phyloP scores from a whole-genome alignment of 805 yeast genomes.

The Brettanomyces naardenensis region DNA sequence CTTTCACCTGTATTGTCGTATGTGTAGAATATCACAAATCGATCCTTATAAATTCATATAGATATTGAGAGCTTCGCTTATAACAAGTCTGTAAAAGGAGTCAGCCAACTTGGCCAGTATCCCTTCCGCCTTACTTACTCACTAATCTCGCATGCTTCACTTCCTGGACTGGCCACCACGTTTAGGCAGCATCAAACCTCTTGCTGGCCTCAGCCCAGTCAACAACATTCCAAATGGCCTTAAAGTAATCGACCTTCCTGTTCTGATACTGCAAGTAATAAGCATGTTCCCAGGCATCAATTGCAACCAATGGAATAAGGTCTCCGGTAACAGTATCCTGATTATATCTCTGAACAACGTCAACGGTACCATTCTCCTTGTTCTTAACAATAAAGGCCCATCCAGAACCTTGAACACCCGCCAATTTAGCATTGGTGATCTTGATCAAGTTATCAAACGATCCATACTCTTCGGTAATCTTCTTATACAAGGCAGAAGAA shows the following conservation, averaged over 20 bases:
- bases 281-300: conserved; percentile 97
- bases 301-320: conserved; percentile 71
- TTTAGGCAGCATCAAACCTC: conserved; percentile 43
- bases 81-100: neutral
- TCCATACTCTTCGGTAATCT: conserved; percentile 60
- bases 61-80: neutral
- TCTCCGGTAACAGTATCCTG: conserved; percentile 78
- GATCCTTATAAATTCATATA: neutral
- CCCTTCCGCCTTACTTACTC: no score
- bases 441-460: conserved; percentile 59
- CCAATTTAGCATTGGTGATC: conserved; percentile 60
- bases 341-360: conserved; percentile 73
- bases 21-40: neutral
- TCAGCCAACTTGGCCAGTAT: no score
- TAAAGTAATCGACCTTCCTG: conserved; percentile 86
- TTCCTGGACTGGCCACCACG: no score
- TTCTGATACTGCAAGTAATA: conserved; percentile 90
- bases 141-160: no score
- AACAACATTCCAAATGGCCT: conserved; percentile 89
- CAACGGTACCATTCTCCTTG: conserved; percentile 64
- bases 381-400: conserved; percentile 91
- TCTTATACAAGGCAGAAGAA: conserved; percentile 49
- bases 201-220: conserved; percentile 88
- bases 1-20: neutral
- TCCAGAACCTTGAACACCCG: conserved; percentile 91